Base-by-base conservation (phyloP, 768 basidiomycete genomes). In the Amanita fuliginea region DNA sequence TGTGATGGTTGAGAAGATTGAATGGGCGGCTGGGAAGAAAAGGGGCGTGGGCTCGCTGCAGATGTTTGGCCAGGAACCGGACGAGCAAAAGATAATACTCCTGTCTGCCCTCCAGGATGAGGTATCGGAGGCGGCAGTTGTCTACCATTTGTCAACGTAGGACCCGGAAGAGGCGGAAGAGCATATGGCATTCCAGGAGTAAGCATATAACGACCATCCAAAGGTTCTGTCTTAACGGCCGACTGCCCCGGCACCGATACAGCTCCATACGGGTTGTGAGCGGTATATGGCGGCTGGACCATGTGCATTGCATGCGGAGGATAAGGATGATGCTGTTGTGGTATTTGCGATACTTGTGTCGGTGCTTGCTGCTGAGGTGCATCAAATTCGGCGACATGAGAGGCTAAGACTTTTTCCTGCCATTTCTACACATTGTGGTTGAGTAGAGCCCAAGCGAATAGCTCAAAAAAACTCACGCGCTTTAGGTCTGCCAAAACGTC, bases 381-480 rank as follows among this genome's bases (percentile, higher is more conserved):
- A 62, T 89, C 87, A 63, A 96, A 98, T 57, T 97, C 91, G 46
- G 96, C 96, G 18, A 96, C 95, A 59, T 86, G 83, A 2, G 91
- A 94, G n/a, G 83, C 83, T 34, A 96, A 77, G 43, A 99, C 83
- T 64, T 96, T 96, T 60, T 74, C 76, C 64, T 98, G 87, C 96
- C 96, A 99, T 85, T 90, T 91, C 89, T 97, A 67, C 32, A 36
- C 55, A 37, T n/a, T 46, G 28, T 28, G 33, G 24, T 45, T 37
- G 18, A 53, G 50, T 42, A 47, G 45, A 26, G 14, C 18, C 47
- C 49, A 44, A n/a, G 36, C 34, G 47, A 52, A 52, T 53, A 41
- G 53, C 52, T 51, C 59, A 53, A 55, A 35, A n/a, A 49, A 47
- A 78, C 86, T 75, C 70, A 95, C 94, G 56, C 80, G 78, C 68